Percentiles rank a stretch among this genome's conserved stretches.
Conservation (phyloP, 2,329 filamentous ascomycete genomes). For the Niveomyces coronatus region DNA sequence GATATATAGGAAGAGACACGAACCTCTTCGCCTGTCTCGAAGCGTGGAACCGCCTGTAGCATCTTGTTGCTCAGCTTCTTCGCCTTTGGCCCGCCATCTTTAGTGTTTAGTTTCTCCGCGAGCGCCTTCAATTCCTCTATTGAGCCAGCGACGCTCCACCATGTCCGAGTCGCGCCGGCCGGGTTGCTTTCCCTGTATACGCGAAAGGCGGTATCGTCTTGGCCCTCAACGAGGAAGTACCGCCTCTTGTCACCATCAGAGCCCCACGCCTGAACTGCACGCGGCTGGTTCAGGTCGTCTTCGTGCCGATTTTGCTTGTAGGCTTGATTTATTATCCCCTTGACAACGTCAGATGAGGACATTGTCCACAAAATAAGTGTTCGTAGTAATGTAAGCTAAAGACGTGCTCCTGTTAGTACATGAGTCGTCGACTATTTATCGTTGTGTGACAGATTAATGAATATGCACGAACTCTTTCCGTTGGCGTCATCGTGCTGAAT, state of each 20-base stretch:
- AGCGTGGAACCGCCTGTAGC: conserved; percentile 67
- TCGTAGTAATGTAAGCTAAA: conserved; percentile 70
- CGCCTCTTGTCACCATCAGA: conserved; percentile 80
- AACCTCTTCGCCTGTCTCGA: conserved; percentile 89
- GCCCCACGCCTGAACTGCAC: conserved; percentile 87
- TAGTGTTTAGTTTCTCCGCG: conserved; percentile 62
- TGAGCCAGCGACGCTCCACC: conserved; percentile 85
- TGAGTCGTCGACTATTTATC: not conserved
- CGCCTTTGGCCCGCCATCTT: conserved; percentile 73
- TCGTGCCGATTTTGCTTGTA: conserved; percentile 85
- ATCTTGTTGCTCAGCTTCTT: conserved; percentile 71
- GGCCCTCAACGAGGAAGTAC: conserved; percentile 88
- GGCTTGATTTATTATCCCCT: conserved; percentile 69
- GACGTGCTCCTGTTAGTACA: conserved; percentile 10
- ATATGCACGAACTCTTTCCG: conserved; percentile 57
- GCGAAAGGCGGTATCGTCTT: conserved; percentile 87
- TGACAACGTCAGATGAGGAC: conserved; percentile 75
- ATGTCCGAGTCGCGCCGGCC: conserved; percentile 62
- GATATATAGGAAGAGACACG: too few relatives aligned
- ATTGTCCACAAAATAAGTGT: conserved; percentile 83
- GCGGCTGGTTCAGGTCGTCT: conserved; percentile 68
- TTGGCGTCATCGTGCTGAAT: conserved; percentile 73
- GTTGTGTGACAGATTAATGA: conserved; percentile 1
- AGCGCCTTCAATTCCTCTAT: conserved; percentile 77
- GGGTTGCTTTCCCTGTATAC: conserved; percentile 92